Evolutionary conservation across 2,329 filamentous ascomycete genomes (phyloP).

Genomic region (Colletotrichum zoysiae): DNA sequence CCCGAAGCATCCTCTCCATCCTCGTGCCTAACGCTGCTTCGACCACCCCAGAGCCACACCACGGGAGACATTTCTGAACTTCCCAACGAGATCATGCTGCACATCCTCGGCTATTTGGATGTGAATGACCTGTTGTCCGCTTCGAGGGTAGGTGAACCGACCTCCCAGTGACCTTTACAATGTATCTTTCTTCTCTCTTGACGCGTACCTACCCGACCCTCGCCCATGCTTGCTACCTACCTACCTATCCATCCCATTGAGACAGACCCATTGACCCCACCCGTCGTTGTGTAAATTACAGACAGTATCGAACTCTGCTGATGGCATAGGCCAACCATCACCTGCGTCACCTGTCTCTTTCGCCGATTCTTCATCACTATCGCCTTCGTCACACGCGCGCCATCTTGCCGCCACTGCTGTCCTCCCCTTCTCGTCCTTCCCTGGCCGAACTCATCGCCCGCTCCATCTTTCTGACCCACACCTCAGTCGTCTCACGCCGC

Average conservation of each 20-base stretch:
- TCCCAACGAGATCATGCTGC: slow-evolving; percentile 69
- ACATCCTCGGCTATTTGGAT: slow-evolving; percentile 68
- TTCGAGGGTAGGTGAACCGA: slow-evolving; percentile 63
- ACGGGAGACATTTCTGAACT: slow-evolving; percentile 49
- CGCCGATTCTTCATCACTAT: slow-evolving; percentile 74
- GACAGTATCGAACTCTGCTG: slow-evolving; percentile 25
- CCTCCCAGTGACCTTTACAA: slow-evolving; percentile 17
- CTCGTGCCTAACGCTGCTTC: slow-evolving; percentile 24
- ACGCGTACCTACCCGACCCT: neutral
- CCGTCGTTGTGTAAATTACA: neutral
- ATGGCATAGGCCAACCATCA: slow-evolving; percentile 68
- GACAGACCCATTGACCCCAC: slow-evolving; percentile 2
- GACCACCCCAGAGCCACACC: slow-evolving; percentile 15
- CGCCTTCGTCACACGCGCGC: slow-evolving; percentile 70
- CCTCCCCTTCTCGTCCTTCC: slow-evolving; percentile 68
- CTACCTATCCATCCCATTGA: neutral
- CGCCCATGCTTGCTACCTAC: slow-evolving; percentile 8
- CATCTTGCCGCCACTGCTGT: slow-evolving; percentile 67
- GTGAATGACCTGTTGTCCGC: slow-evolving; percentile 67
- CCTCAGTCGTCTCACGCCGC: slow-evolving; percentile 72
- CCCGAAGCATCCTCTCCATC: slow-evolving; percentile 7
- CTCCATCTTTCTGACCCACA: slow-evolving; percentile 76
- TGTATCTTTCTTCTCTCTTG: neutral
- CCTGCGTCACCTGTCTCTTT: slow-evolving; percentile 71
- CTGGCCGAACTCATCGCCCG: slow-evolving; percentile 72